phyloP scores from a whole-genome alignment of 305 asterid species.

The Plantago rigida region DNA sequence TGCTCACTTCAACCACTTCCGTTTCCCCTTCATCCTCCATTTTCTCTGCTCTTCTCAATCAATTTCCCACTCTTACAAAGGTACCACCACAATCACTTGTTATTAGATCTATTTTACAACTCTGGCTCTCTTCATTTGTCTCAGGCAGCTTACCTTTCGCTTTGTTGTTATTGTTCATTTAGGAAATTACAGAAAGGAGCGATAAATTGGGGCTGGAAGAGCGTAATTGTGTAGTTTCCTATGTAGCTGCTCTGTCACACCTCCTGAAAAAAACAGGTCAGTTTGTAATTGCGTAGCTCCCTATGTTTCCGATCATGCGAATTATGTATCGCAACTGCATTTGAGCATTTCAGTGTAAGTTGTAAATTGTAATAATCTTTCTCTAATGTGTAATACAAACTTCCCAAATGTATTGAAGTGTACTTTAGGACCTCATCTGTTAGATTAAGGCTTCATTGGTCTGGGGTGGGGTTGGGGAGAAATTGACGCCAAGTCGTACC shows the following conservation, averaged over 20 bases:
- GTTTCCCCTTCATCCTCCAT: slow-evolving; percentile 49
- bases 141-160: background rate
- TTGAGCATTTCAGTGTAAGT: slow-evolving; percentile 10
- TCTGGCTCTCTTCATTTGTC: background rate
- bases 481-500: too few species aligned
- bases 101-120: background rate
- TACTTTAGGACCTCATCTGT: background rate
- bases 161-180: slow-evolving; percentile 16
- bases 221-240: slow-evolving; percentile 41
- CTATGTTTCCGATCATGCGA: background rate
- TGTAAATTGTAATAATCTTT: too few species aligned
- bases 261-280: slow-evolving; percentile 60
- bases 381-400: background rate
- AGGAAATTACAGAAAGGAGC: slow-evolving; percentile 39
- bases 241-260: slow-evolving; percentile 59
- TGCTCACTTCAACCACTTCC: slow-evolving; percentile 47
- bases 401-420: background rate
- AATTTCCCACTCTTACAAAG: slow-evolving; percentile 48
- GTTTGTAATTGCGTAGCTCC: slow-evolving; percentile 20
- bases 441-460: background rate
- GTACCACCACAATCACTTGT: slow-evolving; percentile 26
- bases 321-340: slow-evolving; percentile 2
- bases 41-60: slow-evolving; percentile 43
- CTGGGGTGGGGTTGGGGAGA: background rate
- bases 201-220: slow-evolving; percentile 35